These are phyloP conservation scores for Fusarium nisikadoi DNA, from an alignment of 2,329 filamentous ascomycete species.

Conservation along the genomic window DNA sequence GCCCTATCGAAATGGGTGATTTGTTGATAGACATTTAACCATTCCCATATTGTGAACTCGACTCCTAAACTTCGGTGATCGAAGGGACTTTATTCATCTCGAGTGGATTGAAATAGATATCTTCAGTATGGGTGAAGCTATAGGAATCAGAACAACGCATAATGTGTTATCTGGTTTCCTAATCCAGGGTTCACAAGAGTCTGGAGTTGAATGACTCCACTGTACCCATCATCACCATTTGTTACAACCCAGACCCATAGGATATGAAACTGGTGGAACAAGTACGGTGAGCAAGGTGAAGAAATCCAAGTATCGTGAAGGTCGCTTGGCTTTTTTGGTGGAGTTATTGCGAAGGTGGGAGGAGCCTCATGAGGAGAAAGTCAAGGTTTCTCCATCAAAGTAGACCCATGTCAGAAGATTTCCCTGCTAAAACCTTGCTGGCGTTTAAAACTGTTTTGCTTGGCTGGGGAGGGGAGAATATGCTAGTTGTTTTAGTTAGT, in stretches of 20 bases:
- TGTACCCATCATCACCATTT: slow-evolving; percentile 14
- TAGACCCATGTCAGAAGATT: slow-evolving; percentile 2
- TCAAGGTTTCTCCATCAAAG: slow-evolving; percentile 20
- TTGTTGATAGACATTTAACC: not conserved
- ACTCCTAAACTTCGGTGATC: not conserved
- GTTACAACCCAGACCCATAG: slow-evolving; percentile 9
- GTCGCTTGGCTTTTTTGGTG: slow-evolving; percentile 31
- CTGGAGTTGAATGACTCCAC: slow-evolving; percentile 11
- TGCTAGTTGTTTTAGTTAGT: not conserved
- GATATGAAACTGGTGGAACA: not conserved
- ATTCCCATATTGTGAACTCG: slow-evolving; percentile 7
- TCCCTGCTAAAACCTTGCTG: slow-evolving; percentile 1
- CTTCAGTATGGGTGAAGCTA: slow-evolving; percentile 1
- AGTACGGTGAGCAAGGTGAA: slow-evolving; percentile 12
- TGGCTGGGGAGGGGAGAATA: not conserved
- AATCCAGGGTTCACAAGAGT: slow-evolving; percentile 26
- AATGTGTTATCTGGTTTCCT: slow-evolving; percentile 41
- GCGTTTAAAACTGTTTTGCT: not conserved
- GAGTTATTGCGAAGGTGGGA: slow-evolving; percentile 35
- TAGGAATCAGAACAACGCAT: slow-evolving; percentile 40
- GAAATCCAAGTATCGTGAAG: slow-evolving; percentile 37
- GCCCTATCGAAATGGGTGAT: not conserved
- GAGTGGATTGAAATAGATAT: not conserved
- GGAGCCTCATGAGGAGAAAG: slow-evolving; percentile 30
- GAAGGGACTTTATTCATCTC: not conserved